These are phyloP conservation scores for Cyclanthera cordifolia DNA, from an alignment of 306 rosid genomes.

Conservation along the genomic window DNA sequence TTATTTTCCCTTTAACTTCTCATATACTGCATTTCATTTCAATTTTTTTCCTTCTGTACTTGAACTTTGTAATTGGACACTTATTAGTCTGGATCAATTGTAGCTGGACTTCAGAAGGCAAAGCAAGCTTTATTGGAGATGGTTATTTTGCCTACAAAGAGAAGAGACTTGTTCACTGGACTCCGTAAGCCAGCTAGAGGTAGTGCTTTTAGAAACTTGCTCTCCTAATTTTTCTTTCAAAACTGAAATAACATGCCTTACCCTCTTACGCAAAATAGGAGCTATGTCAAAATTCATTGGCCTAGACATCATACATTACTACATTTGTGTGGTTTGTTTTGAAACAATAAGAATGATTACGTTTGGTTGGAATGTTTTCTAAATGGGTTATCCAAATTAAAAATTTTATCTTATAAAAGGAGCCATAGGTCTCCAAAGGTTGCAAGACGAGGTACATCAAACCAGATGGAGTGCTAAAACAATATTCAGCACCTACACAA, in stretches of 20 bases:
- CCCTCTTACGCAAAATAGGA: neutral
- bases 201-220: conserved; percentile 21
- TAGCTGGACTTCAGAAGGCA: conserved; percentile 96
- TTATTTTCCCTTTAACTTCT: neutral
- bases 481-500: neutral
- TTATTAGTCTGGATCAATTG: conserved; percentile 26
- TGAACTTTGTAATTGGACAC: conserved; percentile 5
- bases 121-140: conserved; percentile 92
- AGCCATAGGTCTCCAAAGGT: neutral
- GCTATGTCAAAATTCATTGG: neutral
- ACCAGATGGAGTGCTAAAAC: neutral
- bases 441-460: neutral
- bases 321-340: neutral
- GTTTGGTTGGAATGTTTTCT: neutral
- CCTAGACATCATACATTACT: neutral
- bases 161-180: conserved; percentile 92
- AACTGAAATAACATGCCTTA: neutral
- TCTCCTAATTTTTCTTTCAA: neutral
- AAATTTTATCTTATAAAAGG: neutral
- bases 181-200: conserved; percentile 95
- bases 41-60: neutral
- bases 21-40: neutral
- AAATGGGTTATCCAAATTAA: neutral
- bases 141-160: conserved; percentile 93
- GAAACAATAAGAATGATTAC: neutral